Evolutionary conservation across 129 eudicot genomes (phyloP), one percentile per base, ranked within the genome.

Genomic region (Silybum marianum): DNA sequence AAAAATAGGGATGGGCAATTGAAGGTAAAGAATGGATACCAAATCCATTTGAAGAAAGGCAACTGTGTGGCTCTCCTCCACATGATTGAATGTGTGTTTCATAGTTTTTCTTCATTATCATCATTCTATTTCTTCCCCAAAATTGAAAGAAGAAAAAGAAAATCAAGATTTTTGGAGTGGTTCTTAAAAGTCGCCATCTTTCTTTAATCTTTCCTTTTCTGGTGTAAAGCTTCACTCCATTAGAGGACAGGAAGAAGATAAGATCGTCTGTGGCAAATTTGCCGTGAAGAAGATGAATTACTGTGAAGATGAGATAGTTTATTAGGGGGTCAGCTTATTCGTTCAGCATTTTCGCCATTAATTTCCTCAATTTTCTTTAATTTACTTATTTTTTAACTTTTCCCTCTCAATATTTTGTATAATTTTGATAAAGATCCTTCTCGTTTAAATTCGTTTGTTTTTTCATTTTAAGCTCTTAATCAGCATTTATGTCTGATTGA

Each of bases 81-180:
- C 86, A 63, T 83, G 74, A 78, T 78, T 71, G 39, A 78, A 40
- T 73, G 72, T 83, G 86, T 72, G 83, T 60, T 78, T 78, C 78
- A 72, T 19, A 72, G 79, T 63, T 72, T 72, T 83, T 77, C 79
- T 83, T 67, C 74, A 83, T 83, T 83, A 83, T 83, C 83, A 22
- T 62, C 79, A 4, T 72, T 63, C 38, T 40, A 34, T 18, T 72
- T 44, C 42, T 75, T n/a, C 25, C 74, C 28, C 1, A 30, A 70
- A 58, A n/a, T 68, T 34, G n/a, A 74, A 58, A n/a, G 44, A 68
- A 62, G 21, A 63, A 77, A 80, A 40, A 38, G 76, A 4, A 72
- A 5, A 44, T 69, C 72, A 82, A 69, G 72, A 75, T 7, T 58
- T 51, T 54, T 82, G 85, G 48, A 82, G 85, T 25, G 18, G 4